Evolutionary conservation across 805 yeast species (phyloP).

Genomic region (Cyberlindnera misumaiensis): DNA sequence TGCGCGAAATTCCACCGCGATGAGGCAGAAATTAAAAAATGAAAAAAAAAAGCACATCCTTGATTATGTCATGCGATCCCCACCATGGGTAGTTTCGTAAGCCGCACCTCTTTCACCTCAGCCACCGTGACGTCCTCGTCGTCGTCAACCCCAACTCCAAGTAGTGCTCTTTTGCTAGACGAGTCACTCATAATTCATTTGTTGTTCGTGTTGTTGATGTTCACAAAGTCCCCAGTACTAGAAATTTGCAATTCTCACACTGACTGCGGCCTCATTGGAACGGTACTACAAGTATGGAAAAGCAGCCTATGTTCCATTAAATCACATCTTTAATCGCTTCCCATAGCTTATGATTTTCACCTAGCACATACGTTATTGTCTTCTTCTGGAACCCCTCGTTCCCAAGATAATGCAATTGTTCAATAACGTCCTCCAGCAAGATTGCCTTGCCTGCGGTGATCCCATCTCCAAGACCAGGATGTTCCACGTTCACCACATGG

Average conservation of each 20-base stretch:
- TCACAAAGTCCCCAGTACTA: background rate
- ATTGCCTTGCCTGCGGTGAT: slow-evolving; percentile 76
- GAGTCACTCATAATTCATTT: too few species aligned
- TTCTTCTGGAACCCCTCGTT: slow-evolving; percentile 49
- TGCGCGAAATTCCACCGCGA: background rate
- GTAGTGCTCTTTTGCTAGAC: background rate
- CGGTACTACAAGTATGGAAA: too few species aligned
- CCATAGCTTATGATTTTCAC: slow-evolving; percentile 80
- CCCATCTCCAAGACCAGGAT: slow-evolving; percentile 63
- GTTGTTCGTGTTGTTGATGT: too few species aligned
- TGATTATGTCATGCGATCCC: slow-evolving; percentile 1
- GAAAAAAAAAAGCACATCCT: background rate
- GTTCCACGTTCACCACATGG: slow-evolving; percentile 72
- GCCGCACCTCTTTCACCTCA: too few species aligned
- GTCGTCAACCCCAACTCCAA: slow-evolving; percentile 6
- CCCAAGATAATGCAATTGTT: slow-evolving; percentile 49
- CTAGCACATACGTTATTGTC: slow-evolving; percentile 59
- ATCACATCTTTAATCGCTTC: slow-evolving; percentile 2
- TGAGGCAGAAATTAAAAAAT: too few species aligned
- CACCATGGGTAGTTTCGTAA: too few species aligned
- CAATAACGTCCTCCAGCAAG: slow-evolving; percentile 74
- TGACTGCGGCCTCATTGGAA: too few species aligned
- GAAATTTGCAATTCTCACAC: too few species aligned
- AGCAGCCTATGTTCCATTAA: too few species aligned
- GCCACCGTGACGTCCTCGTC: background rate